Evolutionary conservation across 805 yeast genomes (phyloP).

Genomic region (Candida andamanensis): DNA sequence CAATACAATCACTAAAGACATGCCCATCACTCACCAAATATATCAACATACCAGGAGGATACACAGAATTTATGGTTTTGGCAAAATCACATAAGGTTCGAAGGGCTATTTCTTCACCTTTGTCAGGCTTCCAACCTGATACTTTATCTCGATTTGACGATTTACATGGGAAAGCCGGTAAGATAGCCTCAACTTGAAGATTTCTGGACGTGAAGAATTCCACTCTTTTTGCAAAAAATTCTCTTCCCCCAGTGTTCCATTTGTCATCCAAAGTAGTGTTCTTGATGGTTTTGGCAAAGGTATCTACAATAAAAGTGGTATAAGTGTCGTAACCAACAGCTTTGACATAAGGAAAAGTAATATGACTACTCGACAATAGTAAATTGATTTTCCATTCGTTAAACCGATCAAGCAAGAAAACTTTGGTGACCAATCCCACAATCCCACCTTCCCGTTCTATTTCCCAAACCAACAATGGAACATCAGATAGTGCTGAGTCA

Average conservation of each 20-base stretch:
- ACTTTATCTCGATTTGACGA: slow-evolving; percentile 55
- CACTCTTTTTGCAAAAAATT: slow-evolving; percentile 36
- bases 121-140: slow-evolving; percentile 45
- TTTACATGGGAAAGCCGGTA: slow-evolving; percentile 65
- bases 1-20: slow-evolving; percentile 59
- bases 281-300: slow-evolving; percentile 43
- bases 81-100: slow-evolving; percentile 27
- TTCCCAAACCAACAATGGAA: slow-evolving; percentile 18
- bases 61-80: slow-evolving; percentile 25
- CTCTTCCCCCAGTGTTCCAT: slow-evolving; percentile 46
- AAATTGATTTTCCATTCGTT: slow-evolving; percentile 31
- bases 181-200: slow-evolving; percentile 47
- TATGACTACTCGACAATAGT: slow-evolving; percentile 17
- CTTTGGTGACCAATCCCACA: slow-evolving; percentile 27
- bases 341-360: too few relatives aligned
- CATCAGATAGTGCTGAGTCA: neutral
- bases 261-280: slow-evolving; percentile 43
- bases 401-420: slow-evolving; percentile 17
- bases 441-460: slow-evolving; percentile 9
- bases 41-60: slow-evolving; percentile 51
- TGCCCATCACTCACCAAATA: slow-evolving; percentile 63
- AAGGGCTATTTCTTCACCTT: slow-evolving; percentile 41
- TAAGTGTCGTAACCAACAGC: slow-evolving; percentile 13
- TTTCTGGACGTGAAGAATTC: slow-evolving; percentile 46
- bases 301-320: slow-evolving; percentile 25